Percentiles rank a stretch among this genome's conserved stretches.
phyloP scores from a whole-genome alignment of 306 rosid species.

The Begonia loranthoides region DNA sequence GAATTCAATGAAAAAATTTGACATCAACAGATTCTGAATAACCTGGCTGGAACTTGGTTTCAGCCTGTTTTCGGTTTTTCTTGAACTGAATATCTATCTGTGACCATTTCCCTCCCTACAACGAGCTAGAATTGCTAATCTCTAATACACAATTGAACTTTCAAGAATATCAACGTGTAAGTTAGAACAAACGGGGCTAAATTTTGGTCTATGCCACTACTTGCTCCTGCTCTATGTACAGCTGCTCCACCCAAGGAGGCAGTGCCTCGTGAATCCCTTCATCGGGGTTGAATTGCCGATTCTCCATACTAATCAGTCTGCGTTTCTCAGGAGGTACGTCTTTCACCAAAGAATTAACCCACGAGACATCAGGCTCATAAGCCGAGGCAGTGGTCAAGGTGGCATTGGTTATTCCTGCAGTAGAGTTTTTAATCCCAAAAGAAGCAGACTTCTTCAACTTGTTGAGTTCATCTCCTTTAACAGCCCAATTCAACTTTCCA shows the following conservation, averaged over 20 bases:
- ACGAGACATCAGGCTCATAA: slow-evolving; percentile 85
- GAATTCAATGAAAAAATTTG: slow-evolving; percentile 21
- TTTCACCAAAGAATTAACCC: slow-evolving; percentile 82
- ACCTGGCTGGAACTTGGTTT: slow-evolving; percentile 13
- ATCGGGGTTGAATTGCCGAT: slow-evolving; percentile 39
- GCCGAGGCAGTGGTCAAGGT: slow-evolving; percentile 12
- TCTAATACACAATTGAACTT: slow-evolving; percentile 23
- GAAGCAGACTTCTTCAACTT: slow-evolving; percentile 94
- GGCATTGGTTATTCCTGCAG: slow-evolving; percentile 15
- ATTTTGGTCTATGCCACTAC: slow-evolving; percentile 49
- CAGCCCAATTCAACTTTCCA: slow-evolving; percentile 86
- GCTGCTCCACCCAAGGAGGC: slow-evolving; percentile 84
- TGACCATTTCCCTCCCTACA: slow-evolving; percentile 11
- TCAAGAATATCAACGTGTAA: slow-evolving; percentile 32
- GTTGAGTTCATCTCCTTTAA: slow-evolving; percentile 73
- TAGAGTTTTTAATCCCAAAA: slow-evolving; percentile 59
- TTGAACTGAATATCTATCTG: slow-evolving; percentile 24
- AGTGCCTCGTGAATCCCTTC: slow-evolving; percentile 43
- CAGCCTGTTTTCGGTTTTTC: slow-evolving; percentile 16
- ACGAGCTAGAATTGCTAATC: slow-evolving; percentile 15
- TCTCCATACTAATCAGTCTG: slow-evolving; percentile 31
- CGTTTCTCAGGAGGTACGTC: slow-evolving; percentile 71
- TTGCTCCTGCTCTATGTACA: slow-evolving; percentile 92
- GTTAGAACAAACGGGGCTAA: slow-evolving; percentile 18
- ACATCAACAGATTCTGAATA: slow-evolving; percentile 19